Evolutionary conservation across 2,329 filamentous ascomycete genomes (phyloP), one percentile per base, ranked within the genome.

Genomic region (Botrytis porri): DNA sequence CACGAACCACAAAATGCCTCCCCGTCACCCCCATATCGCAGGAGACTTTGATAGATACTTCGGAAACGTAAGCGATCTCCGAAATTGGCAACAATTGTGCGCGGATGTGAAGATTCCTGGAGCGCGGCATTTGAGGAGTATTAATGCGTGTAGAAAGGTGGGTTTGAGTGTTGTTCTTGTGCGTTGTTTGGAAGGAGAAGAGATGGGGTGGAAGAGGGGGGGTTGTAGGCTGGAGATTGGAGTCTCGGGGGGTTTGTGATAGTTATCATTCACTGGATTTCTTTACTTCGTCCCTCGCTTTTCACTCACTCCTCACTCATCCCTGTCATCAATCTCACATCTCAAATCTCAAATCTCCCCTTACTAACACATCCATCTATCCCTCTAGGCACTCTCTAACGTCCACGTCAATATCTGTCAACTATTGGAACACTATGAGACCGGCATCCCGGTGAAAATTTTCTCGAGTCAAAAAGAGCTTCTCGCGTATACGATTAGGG

Each of bases 61-160:
- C 9, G 69, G 69, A 3, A 35, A 71, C 12, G 22, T 39, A 4
- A 54, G 8, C 8, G 10, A 20, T 4, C 59, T 71, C 14, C 43
- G 14, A 29, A 71, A 71, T 54, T 71, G 69, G 69, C 69, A 71
- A 60, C 22, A 32, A n/a, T 54, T 71, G 18, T 71, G 69, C 37
- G 20, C 9, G 18, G 41, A 71, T 71, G 69, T 71, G 29, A 10
- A 18, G 14, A 54, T 64, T 32, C 16, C 29, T 8, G 20, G 20
- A 5, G 62, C 41, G 41, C 3, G 39, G 9, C 4, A n/a, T 22
- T n/a, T 37, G 20, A 14, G 1, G 3, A 71, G 69, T 41, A 71
- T 51, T 25, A 54, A 4, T 18, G 45, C 41, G 6, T 71, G 69
- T 41, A 37, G 12, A n/a, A 22, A 64, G 43, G 69, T 71, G 35